These are phyloP conservation scores for Paecilomyces dactylethromorphus DNA, from an alignment of 2,329 filamentous ascomycete species.

Conservation along the genomic window DNA sequence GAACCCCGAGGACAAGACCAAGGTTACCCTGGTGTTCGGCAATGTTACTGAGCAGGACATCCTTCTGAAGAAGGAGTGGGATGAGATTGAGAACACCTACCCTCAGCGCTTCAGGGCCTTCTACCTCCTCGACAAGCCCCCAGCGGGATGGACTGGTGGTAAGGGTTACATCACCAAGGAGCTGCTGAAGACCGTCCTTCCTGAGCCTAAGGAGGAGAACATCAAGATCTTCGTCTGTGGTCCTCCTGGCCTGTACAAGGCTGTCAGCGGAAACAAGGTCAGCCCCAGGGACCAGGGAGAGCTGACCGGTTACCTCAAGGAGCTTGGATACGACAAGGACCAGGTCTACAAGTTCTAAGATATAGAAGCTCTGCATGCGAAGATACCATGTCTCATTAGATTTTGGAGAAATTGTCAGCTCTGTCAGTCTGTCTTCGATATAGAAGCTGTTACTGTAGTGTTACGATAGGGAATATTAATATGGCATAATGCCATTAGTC, in stretches of 20 bases:
- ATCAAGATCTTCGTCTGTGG: conserved; percentile 97
- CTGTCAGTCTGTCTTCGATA: neutral
- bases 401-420: neutral
- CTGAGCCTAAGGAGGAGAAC: conserved; percentile 84
- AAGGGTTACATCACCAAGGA: conserved; percentile 85
- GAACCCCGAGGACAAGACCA: conserved; percentile 94
- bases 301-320: conserved; percentile 71
- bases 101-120: conserved; percentile 93
- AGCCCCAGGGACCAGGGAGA: conserved; percentile 94
- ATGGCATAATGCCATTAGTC: neutral
- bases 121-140: conserved; percentile 83
- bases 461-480: neutral
- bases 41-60: conserved; percentile 90
- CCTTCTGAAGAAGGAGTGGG: conserved; percentile 76
- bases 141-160: conserved; percentile 67
- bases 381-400: neutral
- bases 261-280: conserved; percentile 81
- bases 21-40: conserved; percentile 90
- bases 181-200: conserved; percentile 86
- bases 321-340: conserved; percentile 76
- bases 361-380: neutral
- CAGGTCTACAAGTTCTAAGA: conserved; percentile 92
- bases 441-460: neutral
- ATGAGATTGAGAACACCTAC: conserved; percentile 87
- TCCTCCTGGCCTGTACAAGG: conserved; percentile 87